phyloP scores from a whole-genome alignment of 805 yeast species.

The Yarrowia sp. region DNA sequence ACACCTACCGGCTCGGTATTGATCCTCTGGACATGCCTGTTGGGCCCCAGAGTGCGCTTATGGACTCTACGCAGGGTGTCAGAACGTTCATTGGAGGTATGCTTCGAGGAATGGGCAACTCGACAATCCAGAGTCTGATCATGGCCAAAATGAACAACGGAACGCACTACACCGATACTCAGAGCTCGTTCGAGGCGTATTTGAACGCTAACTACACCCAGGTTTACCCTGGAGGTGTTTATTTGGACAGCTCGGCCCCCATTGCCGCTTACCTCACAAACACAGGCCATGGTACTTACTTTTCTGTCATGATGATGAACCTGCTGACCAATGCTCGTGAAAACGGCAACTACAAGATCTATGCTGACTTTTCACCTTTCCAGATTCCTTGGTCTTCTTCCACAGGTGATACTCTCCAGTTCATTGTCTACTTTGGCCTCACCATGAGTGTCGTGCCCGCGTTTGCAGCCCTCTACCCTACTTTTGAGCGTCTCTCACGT shows the following conservation, averaged over 20 bases:
- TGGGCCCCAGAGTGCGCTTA: slow-evolving; percentile 40
- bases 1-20: slow-evolving; percentile 35
- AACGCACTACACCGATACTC: slow-evolving; percentile 37
- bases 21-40: slow-evolving; percentile 39
- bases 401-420: slow-evolving; percentile 50
- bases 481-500: slow-evolving; percentile 49
- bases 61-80: slow-evolving; percentile 36
- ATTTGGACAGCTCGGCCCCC: slow-evolving; percentile 42
- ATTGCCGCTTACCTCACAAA: slow-evolving; percentile 48
- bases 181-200: slow-evolving; percentile 43
- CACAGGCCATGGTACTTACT: slow-evolving; percentile 42
- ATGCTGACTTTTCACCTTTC: slow-evolving; percentile 49
- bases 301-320: slow-evolving; percentile 47
- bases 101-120: slow-evolving; percentile 32
- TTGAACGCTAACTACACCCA: slow-evolving; percentile 44
- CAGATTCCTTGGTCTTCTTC: slow-evolving; percentile 48
- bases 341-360: slow-evolving; percentile 46
- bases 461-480: slow-evolving; percentile 49
- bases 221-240: slow-evolving; percentile 50
- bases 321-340: slow-evolving; percentile 46
- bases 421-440: slow-evolving; percentile 49
- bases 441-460: slow-evolving; percentile 52
- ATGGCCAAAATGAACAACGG: slow-evolving; percentile 40
- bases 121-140: slow-evolving; percentile 33
- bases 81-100: slow-evolving; percentile 37